phyloP scores from a whole-genome alignment of 768 basidiomycete genomes.

The Russula sp. region DNA sequence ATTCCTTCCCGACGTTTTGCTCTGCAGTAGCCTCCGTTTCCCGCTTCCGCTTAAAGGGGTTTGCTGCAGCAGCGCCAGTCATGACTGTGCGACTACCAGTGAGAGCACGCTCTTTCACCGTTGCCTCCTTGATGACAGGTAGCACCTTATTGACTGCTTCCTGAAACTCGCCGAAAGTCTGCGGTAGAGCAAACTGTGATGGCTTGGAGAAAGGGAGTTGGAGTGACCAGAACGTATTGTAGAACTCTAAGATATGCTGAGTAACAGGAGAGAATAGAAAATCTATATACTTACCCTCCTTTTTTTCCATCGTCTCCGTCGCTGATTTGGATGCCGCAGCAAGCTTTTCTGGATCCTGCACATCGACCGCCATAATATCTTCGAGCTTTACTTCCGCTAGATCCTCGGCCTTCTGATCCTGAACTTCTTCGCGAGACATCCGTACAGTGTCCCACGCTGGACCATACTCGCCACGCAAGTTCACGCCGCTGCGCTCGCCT shows the following conservation, averaged over 20 bases:
- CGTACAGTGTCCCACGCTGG: slow-evolving; percentile 71
- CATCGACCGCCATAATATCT: slow-evolving; percentile 66
- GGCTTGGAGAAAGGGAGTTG: slow-evolving; percentile 85
- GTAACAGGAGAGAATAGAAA: neutral
- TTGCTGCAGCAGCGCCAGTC: slow-evolving; percentile 36
- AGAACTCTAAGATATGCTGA: slow-evolving; percentile 55
- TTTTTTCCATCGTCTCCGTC: slow-evolving; percentile 50
- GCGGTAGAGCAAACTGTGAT: slow-evolving; percentile 56
- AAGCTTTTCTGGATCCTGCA: slow-evolving; percentile 32
- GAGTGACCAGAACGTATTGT: slow-evolving; percentile 86
- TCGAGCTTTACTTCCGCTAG: slow-evolving; percentile 36
- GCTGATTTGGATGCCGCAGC: slow-evolving; percentile 23
- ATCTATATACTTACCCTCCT: slow-evolving; percentile 48
- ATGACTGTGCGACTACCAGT: slow-evolving; percentile 62
- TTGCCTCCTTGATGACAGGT: slow-evolving; percentile 79
- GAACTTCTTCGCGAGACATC: slow-evolving; percentile 37
- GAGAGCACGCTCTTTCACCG: slow-evolving; percentile 82
- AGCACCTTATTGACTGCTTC: slow-evolving; percentile 69
- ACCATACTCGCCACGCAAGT: slow-evolving; percentile 84
- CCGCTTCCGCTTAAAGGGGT: slow-evolving; percentile 61
- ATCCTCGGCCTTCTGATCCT: slow-evolving; percentile 36
- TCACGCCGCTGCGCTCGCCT: slow-evolving; percentile 88
- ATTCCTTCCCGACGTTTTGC: slow-evolving; percentile 53
- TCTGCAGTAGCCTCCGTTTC: slow-evolving; percentile 53
- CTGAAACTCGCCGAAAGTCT: slow-evolving; percentile 62